Evolutionary conservation across 768 basidiomycete species (phyloP).

Genomic region (Jaapia argillacea): DNA sequence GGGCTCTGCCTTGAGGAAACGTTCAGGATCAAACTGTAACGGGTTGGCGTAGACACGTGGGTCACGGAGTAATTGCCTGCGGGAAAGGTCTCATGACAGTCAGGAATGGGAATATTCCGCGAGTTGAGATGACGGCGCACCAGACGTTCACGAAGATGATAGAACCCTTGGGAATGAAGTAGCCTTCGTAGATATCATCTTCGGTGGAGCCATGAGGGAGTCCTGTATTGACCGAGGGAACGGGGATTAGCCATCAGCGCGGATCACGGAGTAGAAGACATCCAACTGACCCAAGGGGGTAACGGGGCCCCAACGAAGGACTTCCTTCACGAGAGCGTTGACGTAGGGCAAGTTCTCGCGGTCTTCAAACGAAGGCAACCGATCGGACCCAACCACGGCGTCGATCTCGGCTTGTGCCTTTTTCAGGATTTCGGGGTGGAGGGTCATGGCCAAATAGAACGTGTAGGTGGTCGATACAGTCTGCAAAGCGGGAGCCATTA

Average conservation of each 20-base stretch:
- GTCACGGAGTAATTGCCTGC: conserved; percentile 23
- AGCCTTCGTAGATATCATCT: conserved; percentile 13
- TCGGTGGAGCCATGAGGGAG: not conserved
- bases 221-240: not conserved
- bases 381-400: conserved; percentile 6
- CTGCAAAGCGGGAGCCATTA: conserved; percentile 4
- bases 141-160: conserved; percentile 11
- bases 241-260: not conserved
- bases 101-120: conserved; percentile 6
- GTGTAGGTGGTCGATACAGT: conserved; percentile 11
- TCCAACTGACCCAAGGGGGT: conserved; percentile 1
- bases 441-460: conserved; percentile 15
- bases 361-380: conserved; percentile 12
- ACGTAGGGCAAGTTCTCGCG: conserved; percentile 9
- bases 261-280: not conserved
- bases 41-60: conserved; percentile 23
- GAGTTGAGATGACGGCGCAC: not conserved
- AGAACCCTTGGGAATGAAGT: conserved; percentile 11
- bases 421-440: conserved; percentile 15
- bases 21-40: conserved; percentile 24
- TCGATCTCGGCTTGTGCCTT: conserved; percentile 19
- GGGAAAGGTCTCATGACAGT: too few relatives aligned
- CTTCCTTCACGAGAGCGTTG: conserved; percentile 9
- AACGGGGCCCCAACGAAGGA: conserved; percentile 8
- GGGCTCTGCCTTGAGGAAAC: conserved; percentile 19